These are phyloP conservation scores for Neurospora tetraspora DNA, from an alignment of 495 filamentous ascomycete genomes.

Conservation along the genomic window DNA sequence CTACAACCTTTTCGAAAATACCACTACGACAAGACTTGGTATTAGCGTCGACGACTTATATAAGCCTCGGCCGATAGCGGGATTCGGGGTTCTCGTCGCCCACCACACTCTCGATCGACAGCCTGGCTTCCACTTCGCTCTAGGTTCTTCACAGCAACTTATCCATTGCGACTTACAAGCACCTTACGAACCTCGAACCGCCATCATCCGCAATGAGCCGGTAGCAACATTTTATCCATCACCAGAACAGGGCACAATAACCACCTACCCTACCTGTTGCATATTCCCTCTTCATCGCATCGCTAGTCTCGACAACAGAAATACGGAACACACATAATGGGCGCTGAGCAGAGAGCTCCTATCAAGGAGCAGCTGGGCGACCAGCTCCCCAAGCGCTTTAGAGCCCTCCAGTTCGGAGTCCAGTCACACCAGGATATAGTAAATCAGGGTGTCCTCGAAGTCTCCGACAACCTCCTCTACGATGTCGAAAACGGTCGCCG, in stretches of 20 bases:
- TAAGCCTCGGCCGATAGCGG: neutral
- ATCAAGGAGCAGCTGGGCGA: constrained; percentile 87
- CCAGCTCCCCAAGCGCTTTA: constrained; percentile 78
- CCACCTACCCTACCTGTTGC: neutral
- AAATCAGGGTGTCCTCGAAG: constrained; percentile 84
- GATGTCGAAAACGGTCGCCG: constrained; percentile 65
- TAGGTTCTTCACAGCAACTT: neutral
- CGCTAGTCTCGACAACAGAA: neutral
- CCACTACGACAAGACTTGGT: neutral
- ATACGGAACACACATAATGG: constrained; percentile 3
- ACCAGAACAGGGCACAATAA: constrained; percentile 9
- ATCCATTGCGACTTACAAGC: too few species aligned
- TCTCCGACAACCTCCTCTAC: constrained; percentile 83
- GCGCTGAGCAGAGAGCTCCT: constrained; percentile 14
- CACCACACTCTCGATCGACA: neutral
- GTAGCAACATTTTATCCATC: constrained; percentile 1
- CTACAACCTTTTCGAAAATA: too few species aligned
- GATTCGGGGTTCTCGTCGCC: neutral
- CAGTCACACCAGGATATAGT: constrained; percentile 89
- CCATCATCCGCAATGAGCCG: constrained; percentile 3
- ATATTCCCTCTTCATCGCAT: neutral
- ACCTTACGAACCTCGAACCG: neutral
- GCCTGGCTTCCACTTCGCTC: neutral
- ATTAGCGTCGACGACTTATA: neutral
- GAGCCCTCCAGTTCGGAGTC: constrained; percentile 87